Percentiles rank a stretch among this genome's conserved stretches.
phyloP scores from a whole-genome alignment of 441 rosid species.

The Eugenia klotzschiana region DNA sequence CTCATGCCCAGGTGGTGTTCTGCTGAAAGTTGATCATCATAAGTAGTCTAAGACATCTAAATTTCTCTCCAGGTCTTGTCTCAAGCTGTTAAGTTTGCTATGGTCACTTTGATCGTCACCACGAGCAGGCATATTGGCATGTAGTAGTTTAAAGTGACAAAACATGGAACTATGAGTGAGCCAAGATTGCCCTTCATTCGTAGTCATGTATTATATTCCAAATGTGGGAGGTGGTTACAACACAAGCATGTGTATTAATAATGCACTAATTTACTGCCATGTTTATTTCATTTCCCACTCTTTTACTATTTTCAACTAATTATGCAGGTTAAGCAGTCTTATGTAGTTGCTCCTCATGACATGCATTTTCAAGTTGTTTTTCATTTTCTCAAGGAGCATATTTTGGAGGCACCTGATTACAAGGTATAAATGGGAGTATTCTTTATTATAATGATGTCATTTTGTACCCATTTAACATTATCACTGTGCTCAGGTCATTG shows the following conservation, averaged over 20 bases:
- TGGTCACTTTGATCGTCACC: background rate
- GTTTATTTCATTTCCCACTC: background rate
- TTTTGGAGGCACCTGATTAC: conserved; percentile 42
- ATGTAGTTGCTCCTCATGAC: conserved; percentile 57
- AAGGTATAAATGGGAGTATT: conserved; percentile 31
- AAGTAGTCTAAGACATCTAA: background rate
- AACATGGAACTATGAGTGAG: background rate
- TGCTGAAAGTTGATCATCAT: background rate
- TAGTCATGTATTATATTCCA: background rate
- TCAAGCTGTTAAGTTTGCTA: background rate
- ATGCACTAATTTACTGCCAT: background rate
- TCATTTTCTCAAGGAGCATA: conserved; percentile 59
- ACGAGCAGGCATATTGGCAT: background rate
- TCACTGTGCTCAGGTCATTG: conserved; percentile 45
- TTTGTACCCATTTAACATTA: background rate
- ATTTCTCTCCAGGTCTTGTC: background rate
- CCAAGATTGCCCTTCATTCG: background rate
- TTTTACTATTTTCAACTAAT: background rate
- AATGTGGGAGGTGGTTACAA: background rate
- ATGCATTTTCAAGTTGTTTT: conserved; percentile 60
- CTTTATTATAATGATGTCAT: background rate
- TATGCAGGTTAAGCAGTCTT: conserved; percentile 66
- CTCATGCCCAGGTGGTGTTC: conserved; percentile 52
- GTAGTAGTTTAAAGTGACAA: background rate
- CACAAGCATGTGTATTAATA: background rate